These are phyloP conservation scores for Diutina siamensis DNA, from an alignment of 1,139 yeast genomes.

Conservation along the genomic window DNA sequence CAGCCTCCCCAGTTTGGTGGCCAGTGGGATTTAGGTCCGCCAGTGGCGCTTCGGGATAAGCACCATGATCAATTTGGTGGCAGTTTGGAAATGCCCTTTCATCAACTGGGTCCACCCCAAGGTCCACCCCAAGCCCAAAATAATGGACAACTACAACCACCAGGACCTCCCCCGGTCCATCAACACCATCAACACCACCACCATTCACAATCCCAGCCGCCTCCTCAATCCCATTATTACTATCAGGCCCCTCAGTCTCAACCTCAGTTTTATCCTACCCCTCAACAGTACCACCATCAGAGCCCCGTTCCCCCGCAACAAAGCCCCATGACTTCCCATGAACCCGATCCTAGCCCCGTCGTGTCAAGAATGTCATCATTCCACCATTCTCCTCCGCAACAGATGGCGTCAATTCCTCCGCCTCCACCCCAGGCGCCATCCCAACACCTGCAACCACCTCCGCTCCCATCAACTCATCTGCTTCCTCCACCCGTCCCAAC, in stretches of 20 bases:
- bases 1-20: background rate
- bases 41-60: background rate
- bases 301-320: background rate
- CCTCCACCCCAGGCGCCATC: background rate
- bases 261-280: background rate
- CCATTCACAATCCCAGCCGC: background rate
- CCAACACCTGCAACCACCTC: background rate
- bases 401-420: background rate
- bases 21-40: constrained; percentile 1
- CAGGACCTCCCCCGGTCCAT: background rate
- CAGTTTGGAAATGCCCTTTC: background rate
- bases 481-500: background rate
- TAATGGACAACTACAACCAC: background rate
- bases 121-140: background rate
- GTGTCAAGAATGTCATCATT: background rate
- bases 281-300: background rate
- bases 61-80: constrained; percentile 1
- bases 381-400: background rate
- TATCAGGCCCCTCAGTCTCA: background rate
- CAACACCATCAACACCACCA: background rate
- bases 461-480: background rate
- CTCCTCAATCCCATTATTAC: background rate
- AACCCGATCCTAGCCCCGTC: background rate
- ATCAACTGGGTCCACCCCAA: background rate
- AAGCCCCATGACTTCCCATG: background rate